phyloP scores from a whole-genome alignment of 495 filamentous ascomycete genomes.

The Haplographium delicatum region DNA sequence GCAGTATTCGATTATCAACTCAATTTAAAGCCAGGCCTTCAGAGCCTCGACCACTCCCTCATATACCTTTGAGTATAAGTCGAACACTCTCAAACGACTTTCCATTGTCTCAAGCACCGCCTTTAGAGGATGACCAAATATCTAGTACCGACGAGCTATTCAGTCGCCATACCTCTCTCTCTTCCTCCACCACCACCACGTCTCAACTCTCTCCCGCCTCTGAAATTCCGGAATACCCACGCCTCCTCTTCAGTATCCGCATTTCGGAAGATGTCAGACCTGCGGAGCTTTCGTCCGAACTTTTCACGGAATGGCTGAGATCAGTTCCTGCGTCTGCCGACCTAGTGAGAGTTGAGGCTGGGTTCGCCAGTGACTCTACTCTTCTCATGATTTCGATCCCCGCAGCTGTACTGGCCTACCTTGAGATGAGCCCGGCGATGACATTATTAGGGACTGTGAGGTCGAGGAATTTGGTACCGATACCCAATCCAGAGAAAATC shows the following conservation, averaged over 20 bases:
- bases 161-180: neutral
- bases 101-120: neutral
- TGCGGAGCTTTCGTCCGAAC: neutral
- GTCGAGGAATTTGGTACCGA: constrained; percentile 1
- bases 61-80: too few relatives aligned
- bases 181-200: neutral
- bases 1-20: neutral
- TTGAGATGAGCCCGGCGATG: neutral
- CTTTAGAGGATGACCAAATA: neutral
- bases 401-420: neutral
- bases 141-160: neutral
- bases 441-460: neutral
- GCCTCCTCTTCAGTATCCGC: constrained; percentile 2
- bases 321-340: neutral
- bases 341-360: constrained; percentile 4
- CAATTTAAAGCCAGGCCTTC: neutral
- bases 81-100: neutral
- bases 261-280: constrained; percentile 1
- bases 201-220: too few relatives aligned
- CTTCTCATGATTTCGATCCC: neutral
- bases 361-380: constrained; percentile 5
- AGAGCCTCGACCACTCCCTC: neutral
- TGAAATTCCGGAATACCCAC: constrained; percentile 1
- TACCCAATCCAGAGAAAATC: too few relatives aligned
- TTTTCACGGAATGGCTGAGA: constrained; percentile 1